Evolutionary conservation across 2,329 filamentous ascomycete species (phyloP), one percentile per base, ranked within the genome.

Genomic region (Chaetomium strumarium): DNA sequence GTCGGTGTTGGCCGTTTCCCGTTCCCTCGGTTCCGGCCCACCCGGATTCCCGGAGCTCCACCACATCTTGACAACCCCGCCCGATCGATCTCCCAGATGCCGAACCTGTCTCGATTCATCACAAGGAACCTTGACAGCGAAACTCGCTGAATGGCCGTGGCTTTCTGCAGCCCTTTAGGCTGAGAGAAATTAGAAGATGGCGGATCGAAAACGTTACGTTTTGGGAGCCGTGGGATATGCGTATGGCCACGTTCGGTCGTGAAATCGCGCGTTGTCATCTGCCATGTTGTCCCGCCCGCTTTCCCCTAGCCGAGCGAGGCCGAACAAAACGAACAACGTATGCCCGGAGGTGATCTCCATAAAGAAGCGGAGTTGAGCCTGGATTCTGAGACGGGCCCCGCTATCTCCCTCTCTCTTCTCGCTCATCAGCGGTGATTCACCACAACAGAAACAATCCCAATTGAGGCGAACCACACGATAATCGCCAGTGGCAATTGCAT

Each of bases 271-370:
- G 20, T 19, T 49, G 45, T 52, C 53, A 55, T 19, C 52, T 52
- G 49, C 30, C 33, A 40, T 31, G 30, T 31, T 12, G 31, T 38
- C 30, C 42, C 38, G 14, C 45, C 39, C 41, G 48, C 37, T 50
- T 53, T 42, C 41, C 33, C 12, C 37, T 49, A 49, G 53, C 53
- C 53, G 53, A 55, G 46, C 36, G 36, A 48, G 49, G 46, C 49
- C 53, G 53, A 52, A 49, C 49, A 40, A 42, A 49, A 17, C 7
- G n/a, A 33, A 39, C 45, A 38, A 13, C 33, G 36, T 42, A n/a
- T 37, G 24, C 12, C 4, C 30, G 33, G 37, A 19, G 43, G 43
- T 16, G 2, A 9, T 14, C 31, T 40, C 45, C 19, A 40, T 48
- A 45, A 45, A 49, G 44, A 51, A 46, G 44, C 40, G 48, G 48